Evolutionary conservation across 2,329 filamentous ascomycete species (phyloP), one percentile per base, ranked within the genome.

Genomic region (Penicillium sp.): DNA sequence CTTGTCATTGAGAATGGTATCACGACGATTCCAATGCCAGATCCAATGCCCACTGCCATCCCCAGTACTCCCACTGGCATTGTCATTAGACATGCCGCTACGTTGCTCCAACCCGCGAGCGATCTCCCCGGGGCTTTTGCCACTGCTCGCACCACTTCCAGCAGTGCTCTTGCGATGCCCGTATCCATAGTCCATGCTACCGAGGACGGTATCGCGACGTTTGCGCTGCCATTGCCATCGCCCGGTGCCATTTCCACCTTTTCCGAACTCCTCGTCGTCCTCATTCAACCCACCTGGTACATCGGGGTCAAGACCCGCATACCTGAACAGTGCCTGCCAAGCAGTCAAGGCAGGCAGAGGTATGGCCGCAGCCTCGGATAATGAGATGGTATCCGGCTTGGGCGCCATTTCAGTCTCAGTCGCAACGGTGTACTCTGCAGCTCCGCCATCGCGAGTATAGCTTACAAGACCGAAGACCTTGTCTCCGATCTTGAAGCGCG

Each of bases 311-410:
- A 76, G 58, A 3, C 61, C 63, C 5, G 67, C 72, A 54, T 75
- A 67, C 13, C 55, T 61, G 55, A 75, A 76, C 27, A 77, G 61
- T 3, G 71, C 73, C 60, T 77, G 73, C 72, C 73, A 78, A 9
- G 72, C 75, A 29, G 72, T 75, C 48, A 77, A 64, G 6, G 66
- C 70, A 2, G 72, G 68, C 5, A 75, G 57, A 0, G 75, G 73
- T 10, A 77, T 63, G 4, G 73, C 68, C 6, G 70, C 68, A 2
- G 72, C 72, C 47, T 72, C 67, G 4, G 62, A 63, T 0, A 67
- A 63, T 16, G 62, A 65, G 27, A 76, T 62, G 54, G 73, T 75
- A n/a, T 50, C 54, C 11, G 73, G 73, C 48, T 74, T 75, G 31
- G 66, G 61, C 11, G 72, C 67, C 22, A 78, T 54, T 56, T 78